phyloP scores from a whole-genome alignment of 139 green algal genomes.

The Desmodesmus armatus region DNA sequence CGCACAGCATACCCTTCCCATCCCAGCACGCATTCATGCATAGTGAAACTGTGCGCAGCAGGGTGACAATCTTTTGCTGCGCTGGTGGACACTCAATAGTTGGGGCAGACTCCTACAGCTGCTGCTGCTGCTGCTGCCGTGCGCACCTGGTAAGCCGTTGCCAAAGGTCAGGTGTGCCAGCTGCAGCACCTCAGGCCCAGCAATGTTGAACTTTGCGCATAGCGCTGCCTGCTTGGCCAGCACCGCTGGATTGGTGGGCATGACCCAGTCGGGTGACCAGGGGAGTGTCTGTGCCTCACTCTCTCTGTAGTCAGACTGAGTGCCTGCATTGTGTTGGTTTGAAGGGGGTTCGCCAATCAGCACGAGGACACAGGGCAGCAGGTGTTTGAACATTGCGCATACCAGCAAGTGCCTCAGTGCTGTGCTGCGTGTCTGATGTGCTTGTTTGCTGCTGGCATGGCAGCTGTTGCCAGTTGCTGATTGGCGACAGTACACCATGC shows the following conservation, averaged over 20 bases:
- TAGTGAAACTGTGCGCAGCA: too few species aligned
- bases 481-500: too few species aligned
- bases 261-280: slow-evolving; percentile 69
- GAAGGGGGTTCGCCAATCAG: slow-evolving; percentile 5
- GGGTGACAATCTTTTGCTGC: too few species aligned
- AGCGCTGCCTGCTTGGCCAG: slow-evolving; percentile 70
- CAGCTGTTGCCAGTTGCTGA: too few species aligned
- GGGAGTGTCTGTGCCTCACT: slow-evolving; percentile 81
- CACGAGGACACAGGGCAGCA: not conserved
- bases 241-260: slow-evolving; percentile 54
- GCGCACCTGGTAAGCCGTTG: slow-evolving; percentile 69
- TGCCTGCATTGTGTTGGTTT: slow-evolving; percentile 71
- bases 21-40: too few species aligned
- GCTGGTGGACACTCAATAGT: too few species aligned
- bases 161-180: slow-evolving; percentile 75
- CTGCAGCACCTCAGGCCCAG: slow-evolving; percentile 78
- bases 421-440: too few species aligned
- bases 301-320: slow-evolving; percentile 85
- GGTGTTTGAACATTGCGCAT: too few species aligned
- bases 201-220: slow-evolving; percentile 53
- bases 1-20: too few species aligned
- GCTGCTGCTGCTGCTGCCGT: not conserved
- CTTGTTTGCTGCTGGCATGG: too few species aligned
- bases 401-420: too few species aligned
- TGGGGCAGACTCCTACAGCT: not conserved